These are phyloP conservation scores for Blastocystis sp. DNA, from an alignment of 352 stramenopile species.

Conservation along the genomic window DNA sequence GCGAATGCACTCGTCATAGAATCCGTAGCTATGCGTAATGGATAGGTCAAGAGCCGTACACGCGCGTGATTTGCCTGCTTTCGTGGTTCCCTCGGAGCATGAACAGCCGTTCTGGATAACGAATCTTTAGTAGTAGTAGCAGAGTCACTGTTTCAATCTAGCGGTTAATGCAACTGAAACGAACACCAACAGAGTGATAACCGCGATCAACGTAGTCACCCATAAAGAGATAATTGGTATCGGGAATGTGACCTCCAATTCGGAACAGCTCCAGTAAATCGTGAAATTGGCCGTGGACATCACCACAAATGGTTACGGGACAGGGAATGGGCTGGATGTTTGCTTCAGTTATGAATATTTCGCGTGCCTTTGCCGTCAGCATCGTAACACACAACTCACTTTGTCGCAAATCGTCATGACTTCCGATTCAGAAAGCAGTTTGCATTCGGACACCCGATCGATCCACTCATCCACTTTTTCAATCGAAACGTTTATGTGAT, in stretches of 20 bases:
- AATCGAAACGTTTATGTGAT: slow-evolving; percentile 10
- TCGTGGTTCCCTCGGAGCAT: slow-evolving; percentile 90
- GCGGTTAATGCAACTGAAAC: not conserved
- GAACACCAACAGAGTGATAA: slow-evolving; percentile 84
- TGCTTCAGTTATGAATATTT: slow-evolving; percentile 91
- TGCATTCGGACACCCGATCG: slow-evolving; percentile 87
- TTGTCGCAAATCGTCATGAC: slow-evolving; percentile 89
- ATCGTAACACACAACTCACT: slow-evolving; percentile 67
- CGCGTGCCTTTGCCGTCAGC: slow-evolving; percentile 79
- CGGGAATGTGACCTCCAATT: slow-evolving; percentile 82
- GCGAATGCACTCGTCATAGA: slow-evolving; percentile 95
- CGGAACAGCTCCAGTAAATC: slow-evolving; percentile 93
- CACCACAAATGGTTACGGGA: slow-evolving; percentile 94
- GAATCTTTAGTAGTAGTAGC: slow-evolving; percentile 87
- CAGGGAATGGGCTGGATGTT: slow-evolving; percentile 92
- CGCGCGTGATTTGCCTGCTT: slow-evolving; percentile 89
- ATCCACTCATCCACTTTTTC: slow-evolving; percentile 87
- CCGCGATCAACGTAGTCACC: slow-evolving; percentile 97
- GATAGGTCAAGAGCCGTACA: slow-evolving; percentile 65
- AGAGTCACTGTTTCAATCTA: slow-evolving; percentile 85
- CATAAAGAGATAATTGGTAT: slow-evolving; percentile 97
- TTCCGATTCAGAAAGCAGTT: slow-evolving; percentile 88
- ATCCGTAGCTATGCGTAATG: slow-evolving; percentile 82
- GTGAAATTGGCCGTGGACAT: slow-evolving; percentile 95
- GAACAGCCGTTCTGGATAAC: slow-evolving; percentile 86